These are phyloP conservation scores for Dichotomopilus funicola DNA, from an alignment of 2,329 filamentous ascomycete species.

Conservation along the genomic window DNA sequence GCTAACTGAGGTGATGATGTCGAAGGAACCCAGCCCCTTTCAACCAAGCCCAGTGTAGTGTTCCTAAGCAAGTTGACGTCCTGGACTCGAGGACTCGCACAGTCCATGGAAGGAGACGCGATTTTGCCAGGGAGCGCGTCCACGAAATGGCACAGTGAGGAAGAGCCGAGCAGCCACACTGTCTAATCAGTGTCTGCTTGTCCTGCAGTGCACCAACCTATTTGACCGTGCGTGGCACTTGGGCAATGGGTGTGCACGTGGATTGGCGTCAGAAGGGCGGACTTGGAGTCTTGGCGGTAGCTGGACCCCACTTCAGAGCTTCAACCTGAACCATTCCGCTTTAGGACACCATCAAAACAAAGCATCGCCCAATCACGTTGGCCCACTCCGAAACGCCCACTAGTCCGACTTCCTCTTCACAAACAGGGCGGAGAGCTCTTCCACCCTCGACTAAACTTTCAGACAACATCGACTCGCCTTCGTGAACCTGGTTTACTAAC, in stretches of 20 bases:
- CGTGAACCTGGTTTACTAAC: neutral
- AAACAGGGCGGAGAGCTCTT: slow-evolving; percentile 9
- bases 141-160: neutral
- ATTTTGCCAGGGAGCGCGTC: neutral
- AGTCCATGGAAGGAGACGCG: neutral
- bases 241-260: slow-evolving; percentile 17
- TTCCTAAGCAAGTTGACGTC: no score
- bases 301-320: slow-evolving; percentile 14
- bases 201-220: neutral
- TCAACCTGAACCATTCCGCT: slow-evolving; percentile 19
- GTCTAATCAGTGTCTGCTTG: neutral
- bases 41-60: no score
- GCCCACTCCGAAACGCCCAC: slow-evolving; percentile 17
- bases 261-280: slow-evolving; percentile 15
- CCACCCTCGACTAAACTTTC: neutral
- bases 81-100: neutral
- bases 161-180: neutral
- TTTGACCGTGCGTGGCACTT: slow-evolving; percentile 3
- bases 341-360: slow-evolving; percentile 26
- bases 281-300: neutral
- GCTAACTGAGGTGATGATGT: no score
- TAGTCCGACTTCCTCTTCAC: slow-evolving; percentile 15
- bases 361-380: slow-evolving; percentile 15
- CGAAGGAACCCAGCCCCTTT: no score
- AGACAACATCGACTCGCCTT: neutral